Base-by-base conservation (phyloP, 768 basidiomycete species). In the Suillus cothurnatus region DNA sequence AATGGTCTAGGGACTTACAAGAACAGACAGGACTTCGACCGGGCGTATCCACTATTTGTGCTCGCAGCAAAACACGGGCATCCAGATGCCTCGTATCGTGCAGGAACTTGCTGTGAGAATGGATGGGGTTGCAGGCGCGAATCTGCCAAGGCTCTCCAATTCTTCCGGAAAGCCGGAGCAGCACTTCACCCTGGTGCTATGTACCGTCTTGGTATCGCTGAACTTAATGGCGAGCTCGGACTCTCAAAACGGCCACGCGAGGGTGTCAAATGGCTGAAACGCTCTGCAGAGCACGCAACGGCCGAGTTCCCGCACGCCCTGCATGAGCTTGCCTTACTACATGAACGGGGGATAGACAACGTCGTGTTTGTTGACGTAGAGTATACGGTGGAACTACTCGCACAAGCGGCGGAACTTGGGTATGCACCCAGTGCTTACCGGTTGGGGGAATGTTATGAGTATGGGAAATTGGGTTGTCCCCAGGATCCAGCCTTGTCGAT, bases 201-300 rank as follows among this genome's bases (percentile, higher is more conserved):
- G 89, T 98, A 98, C 76, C 91, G 97, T 19, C 87, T 99, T 31
- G 97, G 97, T 7, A 93, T 95, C 64, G 94, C 92, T 31, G 97
- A 99, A 75, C 87, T 99, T 63, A 99, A 99, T 70, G 97, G 97
- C 67, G 94, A 97, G 76, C 85, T 99, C 2, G 90, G 94, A 0
- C 81, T 96, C 19, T 84, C 89, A 31, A 92, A 90, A 76, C 88
- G 90, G 55, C 93, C 95, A 7, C 94, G 93, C 78, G 97, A 99
- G 76, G 97, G 97, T 65, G 94, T 99, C 70, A 97, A 97, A 80
- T 99, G 96, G 95, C 86, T 99, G 68, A 99, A 99, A 78, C 87
- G 97, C 61, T 95, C 95, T 41, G 95, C 96, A 6, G 97, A 99
- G 77, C 87, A 92, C 73, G 93, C 92, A 1, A 97, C 94, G 2